phyloP scores from a whole-genome alignment of 2,329 filamentous ascomycete species.

The Byssothecium circinans region DNA sequence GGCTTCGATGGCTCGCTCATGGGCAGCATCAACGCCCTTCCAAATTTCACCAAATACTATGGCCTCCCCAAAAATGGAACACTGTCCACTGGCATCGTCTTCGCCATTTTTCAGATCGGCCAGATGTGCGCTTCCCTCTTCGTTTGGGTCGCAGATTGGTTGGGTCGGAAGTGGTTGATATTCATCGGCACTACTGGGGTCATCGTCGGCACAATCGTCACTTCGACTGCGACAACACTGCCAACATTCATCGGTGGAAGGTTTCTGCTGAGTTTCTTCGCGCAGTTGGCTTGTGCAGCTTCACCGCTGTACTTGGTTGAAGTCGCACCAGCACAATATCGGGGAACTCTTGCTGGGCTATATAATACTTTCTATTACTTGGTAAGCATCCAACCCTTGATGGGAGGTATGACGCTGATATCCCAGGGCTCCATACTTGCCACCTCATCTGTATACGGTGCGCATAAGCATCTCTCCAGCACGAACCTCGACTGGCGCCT shows the following conservation, averaged over 20 bases:
- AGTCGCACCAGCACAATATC: constrained; percentile 29
- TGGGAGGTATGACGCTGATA: not conserved
- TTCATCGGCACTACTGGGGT: constrained; percentile 44
- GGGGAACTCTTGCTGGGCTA: constrained; percentile 30
- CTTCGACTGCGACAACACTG: constrained; percentile 22
- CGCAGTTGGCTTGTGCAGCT: constrained; percentile 34
- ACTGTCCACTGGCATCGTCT: constrained; percentile 49
- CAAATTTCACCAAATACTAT: constrained; percentile 48
- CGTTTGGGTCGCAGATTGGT: constrained; percentile 50
- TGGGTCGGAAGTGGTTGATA: constrained; percentile 49
- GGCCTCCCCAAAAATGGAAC: constrained; percentile 40
- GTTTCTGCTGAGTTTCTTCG: constrained; percentile 32
- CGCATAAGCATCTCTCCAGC: constrained; percentile 22
- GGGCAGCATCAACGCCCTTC: constrained; percentile 50
- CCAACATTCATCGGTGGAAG: constrained; percentile 29
- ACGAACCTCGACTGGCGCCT: constrained; percentile 24
- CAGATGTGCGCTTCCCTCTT: constrained; percentile 50
- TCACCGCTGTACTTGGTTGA: constrained; percentile 28
- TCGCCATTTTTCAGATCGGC: constrained; percentile 47
- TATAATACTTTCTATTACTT: constrained; percentile 39
- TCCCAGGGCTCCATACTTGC: constrained; percentile 26
- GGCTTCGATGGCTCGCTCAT: constrained; percentile 49
- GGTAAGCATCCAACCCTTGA: constrained; percentile 10
- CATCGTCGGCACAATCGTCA: constrained; percentile 25
- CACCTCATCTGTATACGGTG: constrained; percentile 25